Evolutionary conservation across 352 stramenopile species (phyloP).

Genomic region (Phytophthora syringae): DNA sequence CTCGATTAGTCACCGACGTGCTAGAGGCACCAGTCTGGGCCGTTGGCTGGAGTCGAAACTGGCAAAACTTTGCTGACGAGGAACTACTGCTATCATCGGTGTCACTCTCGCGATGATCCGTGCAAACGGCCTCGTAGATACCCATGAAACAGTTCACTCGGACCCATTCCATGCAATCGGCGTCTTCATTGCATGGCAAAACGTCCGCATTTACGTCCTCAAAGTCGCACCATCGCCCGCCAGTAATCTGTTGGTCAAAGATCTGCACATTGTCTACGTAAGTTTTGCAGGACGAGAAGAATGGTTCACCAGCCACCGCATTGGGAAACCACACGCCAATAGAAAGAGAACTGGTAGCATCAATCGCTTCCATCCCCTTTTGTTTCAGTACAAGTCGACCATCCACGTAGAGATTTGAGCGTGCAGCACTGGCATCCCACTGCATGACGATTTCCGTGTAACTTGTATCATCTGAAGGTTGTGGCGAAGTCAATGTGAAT

Average conservation of each 20-base stretch:
- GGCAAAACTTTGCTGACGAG: constrained; percentile 29
- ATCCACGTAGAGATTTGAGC: constrained; percentile 71
- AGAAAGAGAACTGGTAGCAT: constrained; percentile 34
- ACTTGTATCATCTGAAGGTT: not conserved
- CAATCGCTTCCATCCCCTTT: constrained; percentile 1
- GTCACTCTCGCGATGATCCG: constrained; percentile 4
- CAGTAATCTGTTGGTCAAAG: constrained; percentile 62
- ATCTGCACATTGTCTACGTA: constrained; percentile 59
- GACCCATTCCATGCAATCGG: constrained; percentile 58
- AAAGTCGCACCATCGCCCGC: constrained; percentile 69
- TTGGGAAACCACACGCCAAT: constrained; percentile 80
- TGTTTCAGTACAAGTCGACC: constrained; percentile 57
- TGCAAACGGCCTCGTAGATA: constrained; percentile 62
- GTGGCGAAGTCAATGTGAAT: constrained; percentile 22
- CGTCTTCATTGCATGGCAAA: constrained; percentile 43
- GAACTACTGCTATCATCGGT: not conserved
- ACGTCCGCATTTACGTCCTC: constrained; percentile 31
- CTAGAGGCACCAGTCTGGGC: constrained; percentile 30
- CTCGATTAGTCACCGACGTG: constrained; percentile 36
- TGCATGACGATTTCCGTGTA: constrained; percentile 70
- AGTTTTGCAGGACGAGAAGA: constrained; percentile 58
- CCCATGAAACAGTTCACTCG: constrained; percentile 63
- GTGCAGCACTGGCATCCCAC: constrained; percentile 59
- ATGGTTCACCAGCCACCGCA: constrained; percentile 57
- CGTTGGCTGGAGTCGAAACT: constrained; percentile 40